Percentiles rank a stretch among this genome's conserved stretches.
Evolutionary conservation across 2,329 filamentous ascomycete species (phyloP).

Genomic region (Pseudopithomyces chartarum): DNA sequence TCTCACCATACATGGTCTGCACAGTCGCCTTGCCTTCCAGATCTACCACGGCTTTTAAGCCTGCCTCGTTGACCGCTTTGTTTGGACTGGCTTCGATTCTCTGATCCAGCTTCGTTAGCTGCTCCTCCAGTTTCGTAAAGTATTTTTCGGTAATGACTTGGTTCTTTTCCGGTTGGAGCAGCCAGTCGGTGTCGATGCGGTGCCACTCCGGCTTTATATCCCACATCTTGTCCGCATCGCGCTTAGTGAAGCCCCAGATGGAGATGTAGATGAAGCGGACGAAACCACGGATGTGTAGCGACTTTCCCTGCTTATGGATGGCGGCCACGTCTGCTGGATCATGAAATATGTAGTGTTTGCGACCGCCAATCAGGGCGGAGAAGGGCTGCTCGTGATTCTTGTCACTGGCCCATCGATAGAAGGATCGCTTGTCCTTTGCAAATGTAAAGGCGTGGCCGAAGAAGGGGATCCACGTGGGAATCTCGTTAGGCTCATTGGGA

Average conservation of each 20-base stretch:
- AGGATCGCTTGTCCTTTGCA: slow-evolving; percentile 5
- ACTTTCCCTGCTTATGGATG: slow-evolving; percentile 6
- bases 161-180: slow-evolving; percentile 6
- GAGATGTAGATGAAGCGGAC: slow-evolving; percentile 6
- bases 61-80: slow-evolving; percentile 9
- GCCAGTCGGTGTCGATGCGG: slow-evolving; percentile 5
- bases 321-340: slow-evolving; percentile 5
- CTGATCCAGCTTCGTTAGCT: slow-evolving; percentile 6
- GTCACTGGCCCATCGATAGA: slow-evolving; percentile 5
- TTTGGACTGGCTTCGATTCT: slow-evolving; percentile 7
- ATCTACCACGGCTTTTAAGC: slow-evolving; percentile 8
- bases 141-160: slow-evolving; percentile 6
- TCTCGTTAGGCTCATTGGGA: slow-evolving; percentile 5
- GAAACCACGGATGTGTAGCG: slow-evolving; percentile 6
- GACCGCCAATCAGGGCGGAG: slow-evolving; percentile 5
- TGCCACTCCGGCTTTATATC: slow-evolving; percentile 3
- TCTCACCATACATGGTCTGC: slow-evolving; percentile 9
- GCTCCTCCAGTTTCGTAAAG: slow-evolving; percentile 5
- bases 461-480: slow-evolving; percentile 5
- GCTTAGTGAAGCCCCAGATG: slow-evolving; percentile 6
- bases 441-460: slow-evolving; percentile 4
- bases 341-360: slow-evolving; percentile 6
- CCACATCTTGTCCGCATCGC: slow-evolving; percentile 5
- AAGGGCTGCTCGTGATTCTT: slow-evolving; percentile 6
- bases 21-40: slow-evolving; percentile 9